These are phyloP conservation scores for Alnus glutinosa DNA, from an alignment of 306 rosid genomes.

Conservation along the genomic window DNA sequence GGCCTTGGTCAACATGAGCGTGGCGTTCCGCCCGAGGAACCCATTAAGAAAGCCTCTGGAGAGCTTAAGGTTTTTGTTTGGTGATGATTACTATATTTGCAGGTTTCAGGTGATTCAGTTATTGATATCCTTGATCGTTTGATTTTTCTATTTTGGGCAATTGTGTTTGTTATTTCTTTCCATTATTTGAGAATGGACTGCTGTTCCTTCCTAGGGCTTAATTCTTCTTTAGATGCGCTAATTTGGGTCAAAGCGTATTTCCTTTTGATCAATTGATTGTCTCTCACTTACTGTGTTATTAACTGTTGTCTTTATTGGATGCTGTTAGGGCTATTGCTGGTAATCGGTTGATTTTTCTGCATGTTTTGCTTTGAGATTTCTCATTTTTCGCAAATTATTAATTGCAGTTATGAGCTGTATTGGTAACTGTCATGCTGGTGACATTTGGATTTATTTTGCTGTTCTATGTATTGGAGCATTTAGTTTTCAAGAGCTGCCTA, in stretches of 20 bases:
- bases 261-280: background rate
- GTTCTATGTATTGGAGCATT: background rate
- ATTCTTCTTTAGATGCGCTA: background rate
- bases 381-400: no score
- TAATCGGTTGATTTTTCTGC: background rate
- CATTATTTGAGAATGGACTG: background rate
- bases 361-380: background rate
- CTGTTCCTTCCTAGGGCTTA: background rate
- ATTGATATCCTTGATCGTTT: background rate
- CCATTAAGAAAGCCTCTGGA: slow-evolving; percentile 38
- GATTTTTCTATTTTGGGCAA: background rate
- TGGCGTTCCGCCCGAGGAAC: slow-evolving; percentile 42
- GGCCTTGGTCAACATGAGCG: slow-evolving; percentile 71
- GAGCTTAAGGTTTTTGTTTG: slow-evolving; percentile 37
- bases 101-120: slow-evolving; percentile 56
- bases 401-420: background rate
- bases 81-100: slow-evolving; percentile 64
- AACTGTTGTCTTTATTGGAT: background rate
- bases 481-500: background rate
- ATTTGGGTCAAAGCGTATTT: background rate
- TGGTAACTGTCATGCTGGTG: background rate
- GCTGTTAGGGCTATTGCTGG: background rate
- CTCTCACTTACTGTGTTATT: background rate
- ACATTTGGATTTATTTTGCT: background rate
- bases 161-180: background rate